phyloP scores from a whole-genome alignment of 495 filamentous ascomycete genomes.

The Aspergillus kassunensis region DNA sequence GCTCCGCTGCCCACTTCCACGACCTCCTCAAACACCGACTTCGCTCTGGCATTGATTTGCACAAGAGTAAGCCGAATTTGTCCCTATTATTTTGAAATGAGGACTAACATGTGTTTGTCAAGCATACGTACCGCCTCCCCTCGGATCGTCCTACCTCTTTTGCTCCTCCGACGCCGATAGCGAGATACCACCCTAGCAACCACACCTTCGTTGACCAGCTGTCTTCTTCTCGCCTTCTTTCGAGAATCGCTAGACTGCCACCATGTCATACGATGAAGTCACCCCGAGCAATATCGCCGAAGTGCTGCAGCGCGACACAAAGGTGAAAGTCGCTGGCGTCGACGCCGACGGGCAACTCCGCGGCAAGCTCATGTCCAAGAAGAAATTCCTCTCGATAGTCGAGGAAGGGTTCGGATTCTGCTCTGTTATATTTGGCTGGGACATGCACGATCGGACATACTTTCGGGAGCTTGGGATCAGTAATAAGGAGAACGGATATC shows the following conservation, averaged over 20 bases:
- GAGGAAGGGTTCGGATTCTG: slow-evolving; percentile 91
- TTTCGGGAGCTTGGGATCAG: slow-evolving; percentile 78
- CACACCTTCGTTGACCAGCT: too few relatives aligned
- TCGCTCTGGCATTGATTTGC: neutral
- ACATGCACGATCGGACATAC: slow-evolving; percentile 95
- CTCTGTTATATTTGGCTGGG: slow-evolving; percentile 95
- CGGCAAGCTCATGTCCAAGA: slow-evolving; percentile 92
- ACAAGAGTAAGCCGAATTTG: neutral
- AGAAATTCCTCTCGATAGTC: slow-evolving; percentile 87
- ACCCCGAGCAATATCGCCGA: slow-evolving; percentile 58
- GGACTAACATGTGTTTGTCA: neutral
- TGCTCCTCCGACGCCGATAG: neutral
- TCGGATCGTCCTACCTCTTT: neutral
- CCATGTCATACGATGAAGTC: slow-evolving; percentile 20
- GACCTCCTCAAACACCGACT: neutral
- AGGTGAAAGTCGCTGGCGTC: slow-evolving; percentile 87
- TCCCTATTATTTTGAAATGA: neutral
- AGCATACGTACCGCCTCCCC: neutral
- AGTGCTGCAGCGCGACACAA: slow-evolving; percentile 68
- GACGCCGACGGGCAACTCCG: slow-evolving; percentile 90
- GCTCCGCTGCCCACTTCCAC: neutral
- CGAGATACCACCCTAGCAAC: too few relatives aligned
- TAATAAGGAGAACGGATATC: slow-evolving; percentile 90
- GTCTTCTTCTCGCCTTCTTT: neutral
- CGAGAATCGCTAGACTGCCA: neutral